phyloP scores from a whole-genome alignment of 176 grass and related monocot species.

The Miscanthus lutarioriparius region DNA sequence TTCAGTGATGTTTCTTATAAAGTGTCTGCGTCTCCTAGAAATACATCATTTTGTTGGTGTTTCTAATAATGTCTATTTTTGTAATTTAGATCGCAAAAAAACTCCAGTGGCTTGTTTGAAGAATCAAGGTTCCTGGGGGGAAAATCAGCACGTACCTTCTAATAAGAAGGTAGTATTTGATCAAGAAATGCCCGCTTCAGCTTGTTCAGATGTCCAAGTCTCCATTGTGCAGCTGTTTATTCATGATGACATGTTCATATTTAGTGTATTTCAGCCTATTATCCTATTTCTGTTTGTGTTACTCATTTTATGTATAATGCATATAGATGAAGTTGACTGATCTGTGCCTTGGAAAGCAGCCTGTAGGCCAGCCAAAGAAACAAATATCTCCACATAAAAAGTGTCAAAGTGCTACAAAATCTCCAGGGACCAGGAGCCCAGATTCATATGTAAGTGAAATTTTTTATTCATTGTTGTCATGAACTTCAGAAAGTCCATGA shows the following conservation, averaged over 20 bases:
- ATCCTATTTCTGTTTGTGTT: not conserved
- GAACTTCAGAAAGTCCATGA: not conserved
- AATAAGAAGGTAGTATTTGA: conserved; percentile 24
- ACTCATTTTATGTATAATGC: conserved; percentile 23
- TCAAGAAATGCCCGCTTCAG: conserved; percentile 21
- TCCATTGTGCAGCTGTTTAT: not conserved
- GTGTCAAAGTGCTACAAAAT: not conserved
- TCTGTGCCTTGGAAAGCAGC: conserved; percentile 15
- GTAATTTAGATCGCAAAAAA: conserved; percentile 14
- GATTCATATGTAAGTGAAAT: conserved; percentile 29
- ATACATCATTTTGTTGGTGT: conserved; percentile 6
- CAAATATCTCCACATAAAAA: not conserved
- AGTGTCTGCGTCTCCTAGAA: not conserved
- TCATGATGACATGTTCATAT: not conserved
- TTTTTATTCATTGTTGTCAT: not conserved
- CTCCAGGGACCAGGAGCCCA: not conserved
- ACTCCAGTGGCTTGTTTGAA: conserved; percentile 6
- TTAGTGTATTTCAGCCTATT: not conserved
- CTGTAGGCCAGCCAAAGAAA: not conserved
- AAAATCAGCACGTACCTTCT: not conserved
- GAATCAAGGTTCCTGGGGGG: not conserved
- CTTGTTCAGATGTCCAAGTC: conserved; percentile 1
- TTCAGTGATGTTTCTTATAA: not conserved
- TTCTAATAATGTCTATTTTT: conserved; percentile 21
- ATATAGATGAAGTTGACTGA: not conserved